Evolutionary conservation across 495 filamentous ascomycete species (phyloP), one percentile per base, ranked within the genome.

Genomic region (Podospora comata): DNA sequence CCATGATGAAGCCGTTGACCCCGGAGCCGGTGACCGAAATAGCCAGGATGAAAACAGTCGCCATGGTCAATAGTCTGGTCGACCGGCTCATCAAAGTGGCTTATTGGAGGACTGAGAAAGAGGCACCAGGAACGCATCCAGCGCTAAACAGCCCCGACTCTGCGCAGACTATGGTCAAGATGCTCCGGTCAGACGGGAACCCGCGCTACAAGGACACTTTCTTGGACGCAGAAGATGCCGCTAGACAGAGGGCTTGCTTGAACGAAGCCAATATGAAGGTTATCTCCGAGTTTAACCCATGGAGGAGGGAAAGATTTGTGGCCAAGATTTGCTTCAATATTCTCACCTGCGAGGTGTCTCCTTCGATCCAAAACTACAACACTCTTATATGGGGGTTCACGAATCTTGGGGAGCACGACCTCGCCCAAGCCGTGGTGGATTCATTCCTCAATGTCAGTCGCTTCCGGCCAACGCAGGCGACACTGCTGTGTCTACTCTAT

Each of bases 321-420:
- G 83, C 81, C 3, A 88, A 86, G 70, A 83, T 93, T 28, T 91
- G 87, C 76, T 88, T 88, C 72, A 89, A 90, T 75, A 76, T 94
- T 3, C 80, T 92, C 15, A 77, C 84, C 3, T 86, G 82, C 4
- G 68, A 77, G 4, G 75, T 84, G 4, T 83, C 88, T 5, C 90
- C 90, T 2, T 83, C 82, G 63, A 80, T 89, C 18, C 72, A 83
- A 39, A 92, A 88, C 13, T 92, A 88, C 79, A 92, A 92, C 71
- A 79, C 82, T 34, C 79, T 94, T 27, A 83, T 94, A 19, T 71
- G 79, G 16, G 80, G 82, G 30, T 86, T 94, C 58, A 83, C 83
- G 53, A 76, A 79, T 32, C 75, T 87, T 16, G 75, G 81, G 60
- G 79, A 82, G 48, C 75, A 82, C 68, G 74, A 80, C 26, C 76